phyloP scores from a whole-genome alignment of 2,329 filamentous ascomycete species.

The Pseudonectria foliicola region DNA sequence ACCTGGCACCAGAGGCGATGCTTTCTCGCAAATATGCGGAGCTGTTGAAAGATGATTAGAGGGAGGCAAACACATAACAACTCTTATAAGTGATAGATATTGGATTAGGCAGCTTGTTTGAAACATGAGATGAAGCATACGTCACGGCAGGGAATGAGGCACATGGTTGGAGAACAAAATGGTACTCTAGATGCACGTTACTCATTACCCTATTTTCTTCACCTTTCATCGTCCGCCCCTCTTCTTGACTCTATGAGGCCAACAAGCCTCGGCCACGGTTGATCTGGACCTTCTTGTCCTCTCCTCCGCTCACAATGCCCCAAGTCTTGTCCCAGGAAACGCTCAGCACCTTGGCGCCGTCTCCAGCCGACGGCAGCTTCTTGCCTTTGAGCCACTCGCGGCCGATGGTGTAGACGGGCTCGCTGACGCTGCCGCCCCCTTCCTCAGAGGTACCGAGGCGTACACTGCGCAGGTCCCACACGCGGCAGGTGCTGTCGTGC shows the following conservation, averaged over 20 bases:
- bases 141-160: not conserved
- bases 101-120: too few species aligned
- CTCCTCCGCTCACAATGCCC: slow-evolving; percentile 84
- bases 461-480: slow-evolving; percentile 84
- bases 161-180: slow-evolving; percentile 3
- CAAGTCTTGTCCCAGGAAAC: slow-evolving; percentile 80
- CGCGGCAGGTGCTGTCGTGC: slow-evolving; percentile 83
- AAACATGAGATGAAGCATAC: too few species aligned
- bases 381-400: slow-evolving; percentile 63
- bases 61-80: slow-evolving; percentile 1
- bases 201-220: slow-evolving; percentile 10
- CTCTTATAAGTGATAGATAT: too few species aligned
- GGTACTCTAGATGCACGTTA: slow-evolving; percentile 5
- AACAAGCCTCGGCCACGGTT: slow-evolving; percentile 60
- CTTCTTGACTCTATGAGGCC: slow-evolving; percentile 23
- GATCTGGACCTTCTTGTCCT: slow-evolving; percentile 92
- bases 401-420: slow-evolving; percentile 68
- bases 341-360: slow-evolving; percentile 83
- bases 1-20: slow-evolving; percentile 19
- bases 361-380: slow-evolving; percentile 61
- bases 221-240: slow-evolving; percentile 4
- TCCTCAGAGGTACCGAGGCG: slow-evolving; percentile 53
- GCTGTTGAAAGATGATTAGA: slow-evolving; percentile 18
- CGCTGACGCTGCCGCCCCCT: slow-evolving; percentile 57
- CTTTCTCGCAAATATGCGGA: slow-evolving; percentile 18